These are phyloP conservation scores for Lentinula aciculospora DNA, from an alignment of 768 basidiomycete genomes.

Conservation along the genomic window DNA sequence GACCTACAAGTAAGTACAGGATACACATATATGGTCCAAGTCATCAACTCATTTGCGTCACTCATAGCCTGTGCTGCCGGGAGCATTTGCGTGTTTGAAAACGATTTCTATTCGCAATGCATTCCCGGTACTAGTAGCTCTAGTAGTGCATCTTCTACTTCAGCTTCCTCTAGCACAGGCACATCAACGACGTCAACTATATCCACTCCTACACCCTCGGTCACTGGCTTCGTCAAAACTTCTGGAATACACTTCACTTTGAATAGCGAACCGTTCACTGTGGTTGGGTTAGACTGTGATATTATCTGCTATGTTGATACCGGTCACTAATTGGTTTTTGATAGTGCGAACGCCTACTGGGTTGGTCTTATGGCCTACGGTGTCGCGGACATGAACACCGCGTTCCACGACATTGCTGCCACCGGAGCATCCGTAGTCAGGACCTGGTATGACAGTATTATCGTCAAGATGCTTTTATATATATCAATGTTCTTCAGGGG, in stretches of 20 bases:
- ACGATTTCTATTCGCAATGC: conserved; percentile 31
- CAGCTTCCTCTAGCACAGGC: conserved; percentile 12
- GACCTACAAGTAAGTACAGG: neutral
- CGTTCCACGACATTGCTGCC: conserved; percentile 47
- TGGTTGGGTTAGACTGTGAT: conserved; percentile 27
- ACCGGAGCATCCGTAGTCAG: conserved; percentile 45
- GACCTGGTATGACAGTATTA: conserved; percentile 16
- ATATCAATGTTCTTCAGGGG: conserved; percentile 26
- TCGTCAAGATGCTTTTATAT: conserved; percentile 10
- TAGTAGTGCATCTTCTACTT: neutral
- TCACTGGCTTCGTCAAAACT: conserved; percentile 27
- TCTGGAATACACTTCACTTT: conserved; percentile 35
- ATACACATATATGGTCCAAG: neutral
- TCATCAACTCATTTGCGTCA: neutral
- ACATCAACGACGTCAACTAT: conserved; percentile 9
- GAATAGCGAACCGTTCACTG: conserved; percentile 28
- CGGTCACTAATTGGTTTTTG: neutral
- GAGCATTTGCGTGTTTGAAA: conserved; percentile 20
- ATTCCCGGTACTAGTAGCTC: conserved; percentile 14
- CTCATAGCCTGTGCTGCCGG: conserved; percentile 26
- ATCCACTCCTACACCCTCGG: conserved; percentile 7
- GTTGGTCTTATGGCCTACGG: conserved; percentile 42
- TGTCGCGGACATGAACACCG: conserved; percentile 40
- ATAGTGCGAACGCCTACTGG: conserved; percentile 53
- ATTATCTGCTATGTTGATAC: neutral